phyloP scores from a whole-genome alignment of 2,329 filamentous ascomycete genomes.

The Neopestalotiopsis rosae region DNA sequence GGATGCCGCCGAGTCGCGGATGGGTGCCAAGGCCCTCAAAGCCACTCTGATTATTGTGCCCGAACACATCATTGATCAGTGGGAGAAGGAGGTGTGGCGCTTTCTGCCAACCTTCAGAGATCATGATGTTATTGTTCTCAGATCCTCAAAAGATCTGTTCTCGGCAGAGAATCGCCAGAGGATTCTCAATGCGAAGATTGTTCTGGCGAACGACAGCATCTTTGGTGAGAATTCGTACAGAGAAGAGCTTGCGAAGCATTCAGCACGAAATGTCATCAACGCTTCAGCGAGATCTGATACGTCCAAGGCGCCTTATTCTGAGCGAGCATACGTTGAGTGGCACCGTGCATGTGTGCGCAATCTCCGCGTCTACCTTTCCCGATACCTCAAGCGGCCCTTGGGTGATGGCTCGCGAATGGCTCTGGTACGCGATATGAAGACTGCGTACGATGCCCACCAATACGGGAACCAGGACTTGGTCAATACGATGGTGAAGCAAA shows the following conservation, averaged over 20 bases:
- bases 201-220: slow-evolving; percentile 40
- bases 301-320: slow-evolving; percentile 18
- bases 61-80: slow-evolving; percentile 45
- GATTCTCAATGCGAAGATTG: slow-evolving; percentile 41
- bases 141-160: not conserved
- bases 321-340: slow-evolving; percentile 16
- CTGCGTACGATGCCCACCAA: not conserved
- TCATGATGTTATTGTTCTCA: not conserved
- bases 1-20: slow-evolving; percentile 13
- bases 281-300: not conserved
- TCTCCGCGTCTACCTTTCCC: not conserved
- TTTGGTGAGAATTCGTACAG: slow-evolving; percentile 29
- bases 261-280: no score
- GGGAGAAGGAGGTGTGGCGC: slow-evolving; percentile 37
- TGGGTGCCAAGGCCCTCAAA: slow-evolving; percentile 33
- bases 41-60: slow-evolving; percentile 48
- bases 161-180: not conserved
- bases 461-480: not conserved
- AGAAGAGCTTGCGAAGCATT: slow-evolving; percentile 23
- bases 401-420: no score
- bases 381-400: not conserved
- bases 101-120: slow-evolving; percentile 35
- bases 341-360: not conserved
- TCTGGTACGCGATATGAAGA: not conserved
- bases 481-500: not conserved